These are phyloP conservation scores for Boletus rubropictus DNA, from an alignment of 768 basidiomycete genomes.

Conservation along the genomic window DNA sequence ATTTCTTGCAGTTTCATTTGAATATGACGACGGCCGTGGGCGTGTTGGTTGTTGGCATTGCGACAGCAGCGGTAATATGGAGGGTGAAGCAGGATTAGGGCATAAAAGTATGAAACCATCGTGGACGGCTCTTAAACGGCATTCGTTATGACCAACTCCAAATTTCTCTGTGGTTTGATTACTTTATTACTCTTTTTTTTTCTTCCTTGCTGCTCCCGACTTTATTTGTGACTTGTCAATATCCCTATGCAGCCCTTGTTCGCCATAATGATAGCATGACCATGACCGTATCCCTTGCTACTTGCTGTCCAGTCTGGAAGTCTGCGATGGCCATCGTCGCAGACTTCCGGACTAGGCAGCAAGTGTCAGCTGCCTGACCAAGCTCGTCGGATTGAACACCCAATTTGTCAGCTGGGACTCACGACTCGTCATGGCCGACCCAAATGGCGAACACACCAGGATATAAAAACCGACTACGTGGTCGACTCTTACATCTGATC, in stretches of 20 bases:
- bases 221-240: constrained; percentile 23
- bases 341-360: too few relatives aligned
- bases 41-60: constrained; percentile 58
- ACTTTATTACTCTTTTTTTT: constrained; percentile 24
- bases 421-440: too few relatives aligned
- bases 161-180: constrained; percentile 18
- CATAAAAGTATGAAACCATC: constrained; percentile 9
- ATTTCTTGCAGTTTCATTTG: constrained; percentile 27
- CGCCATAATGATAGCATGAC: constrained; percentile 16
- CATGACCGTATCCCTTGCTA: neutral
- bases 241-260: constrained; percentile 20
- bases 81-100: constrained; percentile 47
- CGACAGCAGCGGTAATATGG: constrained; percentile 71
- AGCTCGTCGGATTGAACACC: too few relatives aligned
- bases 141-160: constrained; percentile 14
- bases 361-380: too few relatives aligned
- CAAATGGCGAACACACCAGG: neutral
- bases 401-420: too few relatives aligned
- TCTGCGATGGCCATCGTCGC: too few relatives aligned
- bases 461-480: neutral
- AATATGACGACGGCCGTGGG: constrained; percentile 51
- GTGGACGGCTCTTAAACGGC: constrained; percentile 13
- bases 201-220: constrained; percentile 14
- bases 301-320: too few relatives aligned
- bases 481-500: neutral